Evolutionary conservation across 78 protist species (phyloP).

Genomic region (Dictyostelium brefeldianum): DNA sequence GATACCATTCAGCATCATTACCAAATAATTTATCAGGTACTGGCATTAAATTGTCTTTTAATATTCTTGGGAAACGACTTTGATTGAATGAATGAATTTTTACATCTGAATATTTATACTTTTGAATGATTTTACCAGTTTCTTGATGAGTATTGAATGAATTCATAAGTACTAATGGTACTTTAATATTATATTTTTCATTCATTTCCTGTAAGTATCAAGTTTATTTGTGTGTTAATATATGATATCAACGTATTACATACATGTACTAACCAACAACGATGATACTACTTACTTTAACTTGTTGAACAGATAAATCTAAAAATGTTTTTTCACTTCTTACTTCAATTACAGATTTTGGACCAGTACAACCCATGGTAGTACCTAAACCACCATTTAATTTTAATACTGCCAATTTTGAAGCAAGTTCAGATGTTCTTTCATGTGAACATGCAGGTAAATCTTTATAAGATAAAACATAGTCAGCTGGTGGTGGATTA

Average conservation of each 20-base stretch:
- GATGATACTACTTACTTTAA: constrained; percentile 77
- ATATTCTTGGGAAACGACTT: constrained; percentile 94
- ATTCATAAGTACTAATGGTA: constrained; percentile 98
- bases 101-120: constrained; percentile 79
- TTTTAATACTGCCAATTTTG: constrained; percentile 93
- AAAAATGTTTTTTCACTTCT: constrained; percentile 92
- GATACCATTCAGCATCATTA: constrained; percentile 92
- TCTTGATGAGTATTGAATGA: constrained; percentile 97
- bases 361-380: constrained; percentile 99
- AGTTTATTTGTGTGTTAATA: too few relatives aligned
- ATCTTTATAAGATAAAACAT: constrained; percentile 67
- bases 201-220: constrained; percentile 88
- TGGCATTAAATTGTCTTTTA: constrained; percentile 88
- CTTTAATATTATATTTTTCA: constrained; percentile 68
- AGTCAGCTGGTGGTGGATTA: constrained; percentile 73
- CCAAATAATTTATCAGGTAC: constrained; percentile 63
- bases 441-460: constrained; percentile 49
- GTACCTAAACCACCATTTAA: constrained; percentile 99
- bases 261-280: too few relatives aligned
- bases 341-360: constrained; percentile 96
- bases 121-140: constrained; percentile 82
- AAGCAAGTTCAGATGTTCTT: constrained; percentile 60
- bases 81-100: constrained; percentile 90
- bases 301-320: constrained; percentile 95
- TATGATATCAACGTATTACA: too few relatives aligned